These are phyloP conservation scores for Truncatella angustata DNA, from an alignment of 2,329 filamentous ascomycete genomes.

Conservation along the genomic window DNA sequence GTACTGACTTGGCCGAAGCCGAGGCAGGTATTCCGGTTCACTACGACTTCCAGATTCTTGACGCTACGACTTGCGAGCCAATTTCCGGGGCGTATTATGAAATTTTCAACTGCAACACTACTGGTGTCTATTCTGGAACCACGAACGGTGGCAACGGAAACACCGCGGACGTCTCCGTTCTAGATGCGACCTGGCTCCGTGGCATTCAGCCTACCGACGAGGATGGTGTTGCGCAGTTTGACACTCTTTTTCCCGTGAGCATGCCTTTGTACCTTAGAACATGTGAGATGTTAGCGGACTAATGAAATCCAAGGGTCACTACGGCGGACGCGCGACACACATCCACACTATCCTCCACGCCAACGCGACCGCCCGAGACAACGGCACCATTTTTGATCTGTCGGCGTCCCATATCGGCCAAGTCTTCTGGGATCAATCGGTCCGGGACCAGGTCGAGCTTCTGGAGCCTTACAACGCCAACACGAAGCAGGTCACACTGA, in stretches of 20 bases:
- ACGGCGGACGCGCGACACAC: slow-evolving; percentile 42
- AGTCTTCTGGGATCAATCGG: slow-evolving; percentile 61
- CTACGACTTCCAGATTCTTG: slow-evolving; percentile 52
- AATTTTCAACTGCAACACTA: slow-evolving; percentile 45
- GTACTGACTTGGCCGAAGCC: slow-evolving; percentile 44
- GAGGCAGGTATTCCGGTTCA: slow-evolving; percentile 48
- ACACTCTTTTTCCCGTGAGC: slow-evolving; percentile 35
- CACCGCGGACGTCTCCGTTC: slow-evolving; percentile 43
- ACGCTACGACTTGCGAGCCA: slow-evolving; percentile 51
- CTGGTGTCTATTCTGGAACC: slow-evolving; percentile 48
- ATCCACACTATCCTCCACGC: slow-evolving; percentile 48
- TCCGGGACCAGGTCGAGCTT: slow-evolving; percentile 34
- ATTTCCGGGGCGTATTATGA: slow-evolving; percentile 48
- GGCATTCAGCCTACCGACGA: slow-evolving; percentile 38
- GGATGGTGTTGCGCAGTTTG: slow-evolving; percentile 41
- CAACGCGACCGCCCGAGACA: slow-evolving; percentile 32
- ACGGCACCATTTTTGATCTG: slow-evolving; percentile 37
- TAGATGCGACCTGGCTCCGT: slow-evolving; percentile 38
- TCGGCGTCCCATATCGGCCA: slow-evolving; percentile 56
- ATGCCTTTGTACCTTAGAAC: background rate
- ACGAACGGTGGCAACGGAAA: slow-evolving; percentile 26
- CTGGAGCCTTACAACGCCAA: background rate
- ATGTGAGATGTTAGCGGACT: background rate
- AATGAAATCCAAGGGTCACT: slow-evolving; percentile 37
- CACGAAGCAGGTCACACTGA: background rate